Conservation (phyloP, 2,329 filamentous ascomycete species). For the Xylariales sp. region DNA sequence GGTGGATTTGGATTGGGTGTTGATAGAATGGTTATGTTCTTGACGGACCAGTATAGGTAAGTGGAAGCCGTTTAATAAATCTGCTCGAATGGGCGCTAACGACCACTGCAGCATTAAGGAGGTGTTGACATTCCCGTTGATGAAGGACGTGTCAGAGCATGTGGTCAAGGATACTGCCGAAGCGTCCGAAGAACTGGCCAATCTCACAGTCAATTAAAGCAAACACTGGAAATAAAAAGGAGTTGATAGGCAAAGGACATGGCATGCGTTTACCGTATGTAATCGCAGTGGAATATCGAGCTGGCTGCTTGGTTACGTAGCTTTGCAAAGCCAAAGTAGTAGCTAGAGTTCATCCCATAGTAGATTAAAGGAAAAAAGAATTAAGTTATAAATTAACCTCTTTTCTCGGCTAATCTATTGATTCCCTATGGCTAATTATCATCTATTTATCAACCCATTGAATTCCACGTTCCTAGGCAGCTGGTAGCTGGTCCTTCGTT, state of each 20-base stretch:
- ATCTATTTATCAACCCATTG: neutral
- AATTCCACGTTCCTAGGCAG: too few species aligned
- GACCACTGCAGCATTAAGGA: conserved; percentile 77
- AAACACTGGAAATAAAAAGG: too few species aligned
- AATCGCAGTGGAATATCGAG: neutral
- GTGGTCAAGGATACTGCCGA: conserved; percentile 15
- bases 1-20: conserved; percentile 93
- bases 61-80: neutral
- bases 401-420: neutral
- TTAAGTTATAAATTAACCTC: neutral
- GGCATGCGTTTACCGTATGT: neutral
- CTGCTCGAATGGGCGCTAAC: conserved; percentile 20
- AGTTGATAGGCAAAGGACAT: neutral
- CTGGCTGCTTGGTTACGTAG: neutral
- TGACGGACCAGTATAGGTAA: conserved; percentile 87
- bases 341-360: neutral
- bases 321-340: neutral
- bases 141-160: conserved; percentile 67
- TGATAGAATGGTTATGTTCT: conserved; percentile 90
- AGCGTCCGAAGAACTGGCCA: conserved; percentile 17
- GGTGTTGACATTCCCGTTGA: conserved; percentile 95
- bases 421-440: too few species aligned
- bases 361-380: neutral
- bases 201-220: conserved; percentile 19
- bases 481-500: too few species aligned